phyloP scores from a whole-genome alignment of 106 monocot genomes.

The Vanilla planifolia region DNA sequence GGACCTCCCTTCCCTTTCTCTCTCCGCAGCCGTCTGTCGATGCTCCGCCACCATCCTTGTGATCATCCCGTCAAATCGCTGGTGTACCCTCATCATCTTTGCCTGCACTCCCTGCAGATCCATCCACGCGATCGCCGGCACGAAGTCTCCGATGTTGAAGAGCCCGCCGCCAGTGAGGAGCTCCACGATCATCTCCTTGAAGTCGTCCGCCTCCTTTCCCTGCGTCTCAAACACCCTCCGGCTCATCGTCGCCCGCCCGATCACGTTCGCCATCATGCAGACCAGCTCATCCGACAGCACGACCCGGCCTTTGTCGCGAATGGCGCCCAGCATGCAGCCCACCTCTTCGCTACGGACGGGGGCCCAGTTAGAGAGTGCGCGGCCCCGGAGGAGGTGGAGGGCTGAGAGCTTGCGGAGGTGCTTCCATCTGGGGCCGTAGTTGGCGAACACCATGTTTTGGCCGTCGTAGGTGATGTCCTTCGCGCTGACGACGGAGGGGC shows the following conservation, averaged over 20 bases:
- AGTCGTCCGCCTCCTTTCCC: conserved; percentile 21
- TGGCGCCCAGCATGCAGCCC: conserved; percentile 13
- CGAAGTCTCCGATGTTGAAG: conserved; percentile 33
- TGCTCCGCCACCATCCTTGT: conserved; percentile 23
- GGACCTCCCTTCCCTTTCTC: conserved; percentile 8
- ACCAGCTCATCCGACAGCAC: conserved; percentile 19
- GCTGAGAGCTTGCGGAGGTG: conserved; percentile 24
- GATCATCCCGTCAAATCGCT: conserved; percentile 15
- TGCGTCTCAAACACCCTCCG: conserved; percentile 22
- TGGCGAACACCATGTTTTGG: conserved; percentile 15
- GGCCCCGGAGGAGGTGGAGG: conserved; percentile 20
- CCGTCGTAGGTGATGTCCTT: conserved; percentile 14
- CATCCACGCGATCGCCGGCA: conserved; percentile 34
- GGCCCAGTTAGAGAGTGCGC: conserved; percentile 17
- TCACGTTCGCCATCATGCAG: conserved; percentile 29
- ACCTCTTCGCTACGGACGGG: conserved; percentile 19
- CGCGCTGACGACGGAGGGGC: conserved; percentile 3
- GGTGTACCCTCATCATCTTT: conserved; percentile 22
- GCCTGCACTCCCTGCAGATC: conserved; percentile 26
- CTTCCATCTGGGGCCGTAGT: conserved; percentile 24
- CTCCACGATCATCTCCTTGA: conserved; percentile 37
- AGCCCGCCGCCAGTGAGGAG: conserved; percentile 16
- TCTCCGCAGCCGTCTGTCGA: conserved; percentile 6
- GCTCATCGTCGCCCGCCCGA: conserved; percentile 25
- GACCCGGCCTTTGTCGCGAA: background rate